phyloP scores from a whole-genome alignment of 83 land plant genomes.

The Isoetes engelmannii region DNA sequence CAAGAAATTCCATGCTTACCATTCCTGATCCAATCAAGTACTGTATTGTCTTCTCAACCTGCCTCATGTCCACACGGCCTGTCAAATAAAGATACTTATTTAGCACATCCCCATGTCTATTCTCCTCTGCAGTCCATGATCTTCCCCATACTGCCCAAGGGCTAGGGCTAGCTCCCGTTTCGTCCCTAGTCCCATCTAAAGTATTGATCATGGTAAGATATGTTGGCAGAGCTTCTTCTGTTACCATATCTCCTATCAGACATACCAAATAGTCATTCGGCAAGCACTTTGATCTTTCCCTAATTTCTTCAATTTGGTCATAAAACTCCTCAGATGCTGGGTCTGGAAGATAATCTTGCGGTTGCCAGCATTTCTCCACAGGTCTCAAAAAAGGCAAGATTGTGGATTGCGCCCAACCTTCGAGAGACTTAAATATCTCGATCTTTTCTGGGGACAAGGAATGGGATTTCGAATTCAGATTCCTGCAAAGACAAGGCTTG shows the following conservation, averaged over 20 bases:
- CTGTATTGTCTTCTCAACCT: slow-evolving; percentile 20
- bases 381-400: slow-evolving; percentile 21
- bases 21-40: slow-evolving; percentile 24
- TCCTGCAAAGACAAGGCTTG: too few species aligned
- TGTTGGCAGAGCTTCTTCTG: slow-evolving; percentile 23
- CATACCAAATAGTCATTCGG: slow-evolving; percentile 25
- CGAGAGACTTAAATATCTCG: slow-evolving; percentile 24
- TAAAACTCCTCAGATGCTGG: slow-evolving; percentile 18
- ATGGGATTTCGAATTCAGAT: too few species aligned
- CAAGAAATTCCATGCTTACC: slow-evolving; percentile 11
- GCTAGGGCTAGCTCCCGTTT: slow-evolving; percentile 23
- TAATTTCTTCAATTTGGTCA: slow-evolving; percentile 17
- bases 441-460: slow-evolving; percentile 17
- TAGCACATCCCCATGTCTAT: slow-evolving; percentile 23
- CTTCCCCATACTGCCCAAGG: slow-evolving; percentile 28
- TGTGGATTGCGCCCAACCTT: slow-evolving; percentile 19
- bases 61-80: slow-evolving; percentile 20
- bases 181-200: slow-evolving; percentile 18
- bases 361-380: slow-evolving; percentile 30
- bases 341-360: slow-evolving; percentile 24
- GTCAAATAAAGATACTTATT: slow-evolving; percentile 22
- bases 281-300: slow-evolving; percentile 9
- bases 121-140: slow-evolving; percentile 27
- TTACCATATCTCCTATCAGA: slow-evolving; percentile 27
- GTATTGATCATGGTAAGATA: slow-evolving; percentile 27